Base-by-base conservation (phyloP, 2,329 filamentous ascomycete species). In the Fusarium illudens region DNA sequence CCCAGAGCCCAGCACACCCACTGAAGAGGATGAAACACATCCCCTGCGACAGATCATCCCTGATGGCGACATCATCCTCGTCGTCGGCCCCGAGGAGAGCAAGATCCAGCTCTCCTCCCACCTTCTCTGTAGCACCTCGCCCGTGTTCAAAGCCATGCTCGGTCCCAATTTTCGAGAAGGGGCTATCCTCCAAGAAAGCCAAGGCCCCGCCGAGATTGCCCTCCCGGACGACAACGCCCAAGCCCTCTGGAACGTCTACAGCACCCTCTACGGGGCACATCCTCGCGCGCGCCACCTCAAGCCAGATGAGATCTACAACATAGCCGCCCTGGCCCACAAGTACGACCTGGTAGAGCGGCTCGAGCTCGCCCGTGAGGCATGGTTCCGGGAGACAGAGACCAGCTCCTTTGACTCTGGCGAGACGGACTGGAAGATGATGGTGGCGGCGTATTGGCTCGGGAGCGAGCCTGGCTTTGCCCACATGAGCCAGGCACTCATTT, bases 131-230 rank as follows among this genome's bases (percentile, higher is more conserved):
- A 13, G 0, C 4, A 27, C 30, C 3, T 60, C 57, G 1, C 33
- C 25, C 2, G 44, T 58, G 0, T 61, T 62, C 7, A 5, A 7
- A 9, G n/a, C 3, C 6, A 59, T 60, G 15, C 3, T 60, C 1
- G 42, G 36, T 4, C 29, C 15, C 1, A 48, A 33, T 1, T 51
- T 62, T 8, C 17, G 10, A 0, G 59, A 62, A 2, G 30, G 46
- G 0, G 7, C 6, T 4, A 7, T 1, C 3, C 5, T 58, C 1
- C 17, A 37, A 9, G 20, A 50, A 12, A 12, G 6, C 1, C 1
- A 50, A 0, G 4, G 3, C 0, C 53, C 54, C 0, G 3, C 7
- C 1, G 44, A 50, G 0, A 61, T 61, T 15, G 4, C 1, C 9
- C 33, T 61, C 0, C 33, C 54, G 1, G 34, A 27, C 0, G 58